These are phyloP conservation scores for Avena sativa DNA, from an alignment of 176 grass and related monocot genomes.

Conservation along the genomic window DNA sequence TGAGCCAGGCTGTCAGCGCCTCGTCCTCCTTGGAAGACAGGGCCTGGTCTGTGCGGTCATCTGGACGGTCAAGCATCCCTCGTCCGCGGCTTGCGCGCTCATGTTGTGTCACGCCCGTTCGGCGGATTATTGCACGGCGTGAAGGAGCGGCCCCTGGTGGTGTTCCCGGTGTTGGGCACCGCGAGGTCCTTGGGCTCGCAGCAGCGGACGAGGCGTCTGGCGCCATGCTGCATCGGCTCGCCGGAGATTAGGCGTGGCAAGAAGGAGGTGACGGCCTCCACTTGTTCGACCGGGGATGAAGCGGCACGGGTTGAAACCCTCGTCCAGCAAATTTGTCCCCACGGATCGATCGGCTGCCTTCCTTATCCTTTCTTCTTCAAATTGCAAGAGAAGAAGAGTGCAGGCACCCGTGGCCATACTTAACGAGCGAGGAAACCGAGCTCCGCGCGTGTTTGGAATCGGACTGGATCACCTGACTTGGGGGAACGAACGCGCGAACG, in stretches of 20 bases:
- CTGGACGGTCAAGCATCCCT: not conserved
- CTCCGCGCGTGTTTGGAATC: not conserved
- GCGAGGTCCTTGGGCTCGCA: conserved; percentile 4
- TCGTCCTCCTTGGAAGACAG: not conserved
- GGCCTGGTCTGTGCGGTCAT: not conserved
- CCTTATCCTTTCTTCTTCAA: not conserved
- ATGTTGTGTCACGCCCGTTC: not conserved
- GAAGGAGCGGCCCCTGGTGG: not conserved
- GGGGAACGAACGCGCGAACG: too few species aligned
- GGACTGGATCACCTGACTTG: not conserved
- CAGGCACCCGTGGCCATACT: not conserved
- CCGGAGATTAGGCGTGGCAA: conserved; percentile 9
- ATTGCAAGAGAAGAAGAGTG: not conserved
- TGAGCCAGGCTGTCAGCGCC: not conserved
- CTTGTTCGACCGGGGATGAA: too few species aligned
- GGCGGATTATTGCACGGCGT: not conserved
- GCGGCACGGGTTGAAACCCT: not conserved
- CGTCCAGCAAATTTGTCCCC: not conserved
- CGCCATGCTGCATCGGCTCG: not conserved
- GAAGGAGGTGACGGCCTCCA: not conserved
- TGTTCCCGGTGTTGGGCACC: not conserved
- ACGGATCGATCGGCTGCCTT: not conserved
- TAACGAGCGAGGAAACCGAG: not conserved
- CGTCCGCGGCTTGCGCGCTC: not conserved
- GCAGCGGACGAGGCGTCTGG: not conserved